phyloP scores from a whole-genome alignment of 345 rosid genomes.

The Bruguiera sexangula region DNA sequence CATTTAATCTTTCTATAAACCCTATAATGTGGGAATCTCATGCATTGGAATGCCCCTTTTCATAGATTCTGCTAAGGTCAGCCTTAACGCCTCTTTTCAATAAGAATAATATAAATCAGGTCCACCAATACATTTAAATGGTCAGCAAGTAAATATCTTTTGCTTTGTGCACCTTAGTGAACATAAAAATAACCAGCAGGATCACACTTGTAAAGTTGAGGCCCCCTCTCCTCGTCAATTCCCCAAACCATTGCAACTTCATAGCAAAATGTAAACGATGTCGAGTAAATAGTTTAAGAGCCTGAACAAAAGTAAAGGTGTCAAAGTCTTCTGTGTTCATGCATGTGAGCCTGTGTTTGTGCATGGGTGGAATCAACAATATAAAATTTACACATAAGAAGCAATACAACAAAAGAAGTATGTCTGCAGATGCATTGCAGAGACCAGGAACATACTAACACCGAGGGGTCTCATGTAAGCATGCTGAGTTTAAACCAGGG shows the following conservation, averaged over 20 bases:
- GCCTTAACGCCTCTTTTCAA: background rate
- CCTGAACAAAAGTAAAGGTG: background rate
- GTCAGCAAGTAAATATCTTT: background rate
- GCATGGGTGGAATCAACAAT: background rate
- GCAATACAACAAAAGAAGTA: background rate
- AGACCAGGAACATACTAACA: constrained; percentile 57
- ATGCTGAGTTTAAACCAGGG: constrained; percentile 97
- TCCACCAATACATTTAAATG: background rate
- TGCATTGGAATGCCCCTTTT: too few species aligned
- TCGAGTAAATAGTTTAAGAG: background rate
- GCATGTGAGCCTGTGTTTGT: background rate
- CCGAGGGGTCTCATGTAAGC: constrained; percentile 99
- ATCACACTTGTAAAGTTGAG: constrained; percentile 87
- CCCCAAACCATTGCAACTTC: constrained; percentile 96
- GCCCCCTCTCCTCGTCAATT: constrained; percentile 92
- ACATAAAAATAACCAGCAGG: constrained; percentile 91
- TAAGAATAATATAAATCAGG: background rate
- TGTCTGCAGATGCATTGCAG: background rate
- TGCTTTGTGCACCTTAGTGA: background rate
- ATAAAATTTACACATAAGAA: background rate
- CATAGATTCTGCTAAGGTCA: too few species aligned
- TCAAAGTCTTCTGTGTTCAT: background rate
- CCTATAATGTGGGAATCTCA: too few species aligned
- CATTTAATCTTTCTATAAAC: too few species aligned
- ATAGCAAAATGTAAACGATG: constrained; percentile 4